These are phyloP conservation scores for Diaporthe australafricana DNA, from an alignment of 2,329 filamentous ascomycete species.

Conservation along the genomic window DNA sequence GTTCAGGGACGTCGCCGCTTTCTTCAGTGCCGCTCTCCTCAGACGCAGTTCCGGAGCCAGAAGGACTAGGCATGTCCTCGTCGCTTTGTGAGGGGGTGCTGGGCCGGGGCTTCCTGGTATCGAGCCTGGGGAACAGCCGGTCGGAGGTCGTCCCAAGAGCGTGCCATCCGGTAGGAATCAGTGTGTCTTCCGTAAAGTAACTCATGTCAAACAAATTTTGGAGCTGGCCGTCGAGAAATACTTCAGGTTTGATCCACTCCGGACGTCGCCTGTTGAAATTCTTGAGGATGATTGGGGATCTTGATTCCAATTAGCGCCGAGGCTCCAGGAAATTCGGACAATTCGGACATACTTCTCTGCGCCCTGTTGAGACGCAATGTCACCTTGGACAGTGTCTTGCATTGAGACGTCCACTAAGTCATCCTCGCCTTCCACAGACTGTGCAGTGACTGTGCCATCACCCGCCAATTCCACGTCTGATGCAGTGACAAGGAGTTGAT, in stretches of 20 bases:
- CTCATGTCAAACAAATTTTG: slow-evolving; percentile 83
- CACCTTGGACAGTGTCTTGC: slow-evolving; percentile 66
- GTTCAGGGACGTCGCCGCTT: slow-evolving; percentile 50
- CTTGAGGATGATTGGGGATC: slow-evolving; percentile 51
- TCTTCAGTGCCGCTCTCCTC: slow-evolving; percentile 67
- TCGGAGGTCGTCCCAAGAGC: slow-evolving; percentile 63
- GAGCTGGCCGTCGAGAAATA: slow-evolving; percentile 71
- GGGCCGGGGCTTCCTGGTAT: slow-evolving; percentile 57
- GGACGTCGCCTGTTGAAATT: slow-evolving; percentile 63
- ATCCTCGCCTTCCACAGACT: slow-evolving; percentile 88
- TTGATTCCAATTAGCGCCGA: slow-evolving; percentile 27
- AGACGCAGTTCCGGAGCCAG: slow-evolving; percentile 59
- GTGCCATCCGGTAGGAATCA: slow-evolving; percentile 78
- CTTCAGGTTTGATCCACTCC: slow-evolving; percentile 63
- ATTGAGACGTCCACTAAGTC: slow-evolving; percentile 92
- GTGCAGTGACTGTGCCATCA: slow-evolving; percentile 74
- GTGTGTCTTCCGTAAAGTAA: slow-evolving; percentile 70
- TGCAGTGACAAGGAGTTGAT: slow-evolving; percentile 74
- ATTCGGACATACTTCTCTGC: slow-evolving; percentile 44
- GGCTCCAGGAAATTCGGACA: background rate
- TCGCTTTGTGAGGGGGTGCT: slow-evolving; percentile 53
- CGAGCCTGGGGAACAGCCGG: slow-evolving; percentile 66
- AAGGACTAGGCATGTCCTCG: slow-evolving; percentile 60
- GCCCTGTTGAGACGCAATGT: slow-evolving; percentile 10
- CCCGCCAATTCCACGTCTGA: slow-evolving; percentile 75